A percentile compares a stretch with the other conserved stretches of the same genome.
Conservation (phyloP, 768 basidiomycete species). For the Boletus subparvulus region DNA sequence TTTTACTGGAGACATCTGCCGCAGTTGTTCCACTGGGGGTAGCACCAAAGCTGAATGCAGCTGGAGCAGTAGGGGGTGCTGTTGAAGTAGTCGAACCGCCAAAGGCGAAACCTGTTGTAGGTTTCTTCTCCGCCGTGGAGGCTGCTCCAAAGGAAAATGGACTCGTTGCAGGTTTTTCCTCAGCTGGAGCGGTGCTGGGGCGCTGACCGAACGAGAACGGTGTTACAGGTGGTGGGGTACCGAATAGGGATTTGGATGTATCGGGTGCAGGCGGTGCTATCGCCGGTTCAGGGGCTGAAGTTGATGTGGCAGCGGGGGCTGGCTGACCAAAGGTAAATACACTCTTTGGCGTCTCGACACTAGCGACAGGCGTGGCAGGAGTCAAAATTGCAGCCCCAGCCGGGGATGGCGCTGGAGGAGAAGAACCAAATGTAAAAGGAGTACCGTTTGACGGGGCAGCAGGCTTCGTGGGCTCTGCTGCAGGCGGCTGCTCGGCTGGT, state of each 20-base stretch:
- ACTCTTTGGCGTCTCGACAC: constrained; percentile 32
- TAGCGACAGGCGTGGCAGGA: constrained; percentile 9
- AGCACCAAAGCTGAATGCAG: constrained; percentile 49
- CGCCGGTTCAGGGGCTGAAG: constrained; percentile 7
- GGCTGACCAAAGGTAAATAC: constrained; percentile 35
- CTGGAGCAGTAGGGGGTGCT: constrained; percentile 32
- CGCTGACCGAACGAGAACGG: constrained; percentile 47
- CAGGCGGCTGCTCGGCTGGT: constrained; percentile 11
- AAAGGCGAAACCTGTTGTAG: constrained; percentile 43
- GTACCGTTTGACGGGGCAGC: constrained; percentile 2
- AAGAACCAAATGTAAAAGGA: constrained; percentile 31
- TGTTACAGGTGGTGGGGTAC: constrained; percentile 24
- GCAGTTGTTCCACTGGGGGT: constrained; percentile 35
- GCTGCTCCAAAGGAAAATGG: constrained; percentile 34
- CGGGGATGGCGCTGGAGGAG: constrained; percentile 9
- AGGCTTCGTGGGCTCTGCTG: constrained; percentile 7
- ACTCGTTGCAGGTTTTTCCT: constrained; percentile 23
- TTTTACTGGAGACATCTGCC: constrained; percentile 47
- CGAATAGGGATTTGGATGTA: constrained; percentile 44
- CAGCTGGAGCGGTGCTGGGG: constrained; percentile 20
- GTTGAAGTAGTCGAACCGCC: constrained; percentile 37
- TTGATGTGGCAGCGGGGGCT: constrained; percentile 6
- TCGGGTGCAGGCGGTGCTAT: constrained; percentile 27
- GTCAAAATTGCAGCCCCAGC: constrained; percentile 1
- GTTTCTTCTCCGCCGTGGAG: constrained; percentile 37